Base-by-base conservation (phyloP, 2,329 filamentous ascomycete genomes). In the Colletotrichum theobromicola region DNA sequence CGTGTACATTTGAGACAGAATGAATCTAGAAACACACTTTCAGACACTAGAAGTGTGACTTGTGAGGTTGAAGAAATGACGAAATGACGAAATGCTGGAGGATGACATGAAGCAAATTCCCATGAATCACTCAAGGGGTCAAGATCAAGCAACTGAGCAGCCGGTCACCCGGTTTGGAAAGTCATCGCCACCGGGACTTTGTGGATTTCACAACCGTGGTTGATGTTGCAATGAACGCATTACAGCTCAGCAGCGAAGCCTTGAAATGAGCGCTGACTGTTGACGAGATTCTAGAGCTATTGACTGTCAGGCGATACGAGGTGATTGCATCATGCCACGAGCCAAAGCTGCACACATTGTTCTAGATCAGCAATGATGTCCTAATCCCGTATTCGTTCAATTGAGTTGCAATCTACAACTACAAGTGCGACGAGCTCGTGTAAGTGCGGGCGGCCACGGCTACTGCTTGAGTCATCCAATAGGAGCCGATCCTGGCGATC, bases 1-100 rank as follows among this genome's bases (percentile, higher is more conserved):
- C 42, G 3, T 18, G 21, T 18, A 2, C n/a, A 13, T 46, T 46
- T 0, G 42, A 2, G 18, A 10, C 42, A 12, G 10, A 21, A 21
- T 4, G 0, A 21, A 46, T n/a, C n/a, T 7, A 46, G 18, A 1
- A 21, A 46, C 5, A 46, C 12, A 21, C 0, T 10, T 10, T n/a
- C 18, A 7, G 42, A 21, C 0, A 21, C 18, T n/a, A 18, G 3
- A 46, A 5, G n/a, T n/a, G 37, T 46, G 9, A 12, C 0, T 46
- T 46, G 5, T 3, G n/a, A 8, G n/a, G 1, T 46, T n/a, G n/a
- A n/a, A 46, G 8, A 42, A n/a, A 9, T 42, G 8, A 15, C n/a
- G n/a, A 18, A 18, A 2, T 42, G 37, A 42, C 4, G n/a, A 10
- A 32, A 32, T 21, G 18, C 42, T 46, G n/a, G 42, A n/a, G 21